Evolutionary conservation across 768 basidiomycete genomes (phyloP).

Genomic region (Pulveroboletus sp.): DNA sequence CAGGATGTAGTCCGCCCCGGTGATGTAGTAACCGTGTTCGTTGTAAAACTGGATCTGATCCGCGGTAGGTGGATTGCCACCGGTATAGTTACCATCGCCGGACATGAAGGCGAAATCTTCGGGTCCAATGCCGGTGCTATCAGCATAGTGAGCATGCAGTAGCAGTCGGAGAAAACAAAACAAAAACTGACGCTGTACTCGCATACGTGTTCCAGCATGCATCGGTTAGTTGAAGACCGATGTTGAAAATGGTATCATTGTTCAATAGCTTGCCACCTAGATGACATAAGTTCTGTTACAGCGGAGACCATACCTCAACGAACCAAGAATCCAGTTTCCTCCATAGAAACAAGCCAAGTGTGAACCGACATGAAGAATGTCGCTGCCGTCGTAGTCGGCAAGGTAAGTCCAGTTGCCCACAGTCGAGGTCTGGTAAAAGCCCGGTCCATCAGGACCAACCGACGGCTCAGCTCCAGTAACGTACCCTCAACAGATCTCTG

Average conservation of each 20-base stretch:
- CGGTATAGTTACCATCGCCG: constrained; percentile 61
- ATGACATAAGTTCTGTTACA: constrained; percentile 3
- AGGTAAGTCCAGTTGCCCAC: constrained; percentile 61
- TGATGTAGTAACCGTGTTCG: constrained; percentile 67
- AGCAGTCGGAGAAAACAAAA: not conserved
- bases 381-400: constrained; percentile 53
- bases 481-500: constrained; percentile 50
- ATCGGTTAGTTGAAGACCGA: constrained; percentile 61
- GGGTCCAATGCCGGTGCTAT: constrained; percentile 74
- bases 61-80: constrained; percentile 33
- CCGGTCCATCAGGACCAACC: not conserved
- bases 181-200: constrained; percentile 51
- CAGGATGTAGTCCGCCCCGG: constrained; percentile 49
- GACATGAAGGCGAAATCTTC: constrained; percentile 65
- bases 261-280: constrained; percentile 65
- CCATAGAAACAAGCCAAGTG: constrained; percentile 75
- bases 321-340: constrained; percentile 76
- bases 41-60: constrained; percentile 52
- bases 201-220: constrained; percentile 83
- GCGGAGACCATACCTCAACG: not conserved
- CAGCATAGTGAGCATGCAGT: not conserved
- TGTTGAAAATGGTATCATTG: constrained; percentile 65
- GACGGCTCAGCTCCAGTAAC: not conserved
- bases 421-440: constrained; percentile 53
- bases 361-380: constrained; percentile 61